Percentiles rank a stretch among this genome's conserved stretches.
phyloP scores from a whole-genome alignment of 202 grass and related monocot species.

The Dendrocalamus latiflorus region DNA sequence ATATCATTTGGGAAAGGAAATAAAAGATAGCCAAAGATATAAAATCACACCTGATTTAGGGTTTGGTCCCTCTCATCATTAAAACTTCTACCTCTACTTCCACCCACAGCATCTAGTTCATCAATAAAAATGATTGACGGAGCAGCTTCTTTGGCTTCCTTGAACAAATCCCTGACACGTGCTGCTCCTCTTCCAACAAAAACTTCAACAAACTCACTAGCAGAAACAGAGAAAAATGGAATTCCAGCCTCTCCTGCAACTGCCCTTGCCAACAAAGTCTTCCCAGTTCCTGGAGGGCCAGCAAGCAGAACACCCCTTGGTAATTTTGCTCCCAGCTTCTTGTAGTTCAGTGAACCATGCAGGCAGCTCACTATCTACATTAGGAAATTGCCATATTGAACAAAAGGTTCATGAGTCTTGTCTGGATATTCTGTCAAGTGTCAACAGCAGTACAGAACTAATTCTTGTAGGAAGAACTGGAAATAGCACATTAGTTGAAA shows the following conservation, averaged over 20 bases:
- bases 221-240: conserved; percentile 92
- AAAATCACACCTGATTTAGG: conserved; percentile 72
- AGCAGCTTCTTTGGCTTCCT: conserved; percentile 79
- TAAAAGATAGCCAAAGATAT: neutral
- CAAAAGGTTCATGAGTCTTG: neutral
- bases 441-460: conserved; percentile 9
- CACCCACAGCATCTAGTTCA: conserved; percentile 98
- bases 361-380: conserved; percentile 83
- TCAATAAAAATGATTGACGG: conserved; percentile 95
- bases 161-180: conserved; percentile 88
- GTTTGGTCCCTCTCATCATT: conserved; percentile 95
- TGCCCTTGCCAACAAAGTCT: conserved; percentile 86
- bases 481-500: neutral
- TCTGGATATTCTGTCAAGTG: neutral
- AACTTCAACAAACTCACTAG: conserved; percentile 95
- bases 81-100: conserved; percentile 84
- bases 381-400: conserved; percentile 23
- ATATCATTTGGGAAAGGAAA: conserved; percentile 8
- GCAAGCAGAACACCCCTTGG: conserved; percentile 88
- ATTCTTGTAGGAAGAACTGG: neutral
- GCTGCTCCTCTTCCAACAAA: conserved; percentile 93
- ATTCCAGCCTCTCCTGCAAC: conserved; percentile 89
- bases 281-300: conserved; percentile 90
- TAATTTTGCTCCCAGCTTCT: conserved; percentile 88
- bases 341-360: conserved; percentile 83